Percentiles rank a stretch among this genome's conserved stretches.
These are phyloP conservation scores for Gonium pectorale DNA, from an alignment of 139 green algal species.

Conservation along the genomic window DNA sequence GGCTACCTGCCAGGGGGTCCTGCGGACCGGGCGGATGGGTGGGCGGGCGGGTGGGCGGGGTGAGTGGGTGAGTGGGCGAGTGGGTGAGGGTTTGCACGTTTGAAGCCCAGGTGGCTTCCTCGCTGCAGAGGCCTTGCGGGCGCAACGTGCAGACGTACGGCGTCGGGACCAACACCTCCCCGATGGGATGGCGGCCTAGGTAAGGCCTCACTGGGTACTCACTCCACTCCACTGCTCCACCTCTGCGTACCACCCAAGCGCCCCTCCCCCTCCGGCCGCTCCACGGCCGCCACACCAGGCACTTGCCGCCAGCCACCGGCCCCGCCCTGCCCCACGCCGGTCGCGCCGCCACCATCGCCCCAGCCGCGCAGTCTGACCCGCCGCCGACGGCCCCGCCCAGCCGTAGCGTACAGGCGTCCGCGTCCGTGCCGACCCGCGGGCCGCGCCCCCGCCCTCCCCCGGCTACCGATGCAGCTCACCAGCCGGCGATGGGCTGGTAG, in stretches of 20 bases:
- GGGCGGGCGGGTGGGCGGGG: too few species aligned
- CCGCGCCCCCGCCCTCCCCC: background rate
- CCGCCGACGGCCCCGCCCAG: background rate
- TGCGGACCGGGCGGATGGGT: background rate
- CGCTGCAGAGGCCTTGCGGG: too few species aligned
- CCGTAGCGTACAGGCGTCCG: background rate
- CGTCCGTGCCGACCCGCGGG: too few species aligned
- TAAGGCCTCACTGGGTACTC: too few species aligned
- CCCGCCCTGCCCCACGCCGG: background rate
- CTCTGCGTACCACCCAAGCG: too few species aligned
- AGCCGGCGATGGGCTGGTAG: constrained; percentile 71
- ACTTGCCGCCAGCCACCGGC: background rate
- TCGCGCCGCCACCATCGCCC: background rate
- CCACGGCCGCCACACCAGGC: too few species aligned
- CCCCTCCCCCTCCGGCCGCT: too few species aligned
- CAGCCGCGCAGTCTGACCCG: background rate
- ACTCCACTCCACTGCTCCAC: too few species aligned
- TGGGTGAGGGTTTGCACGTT: too few species aligned
- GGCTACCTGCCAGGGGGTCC: constrained; percentile 58
- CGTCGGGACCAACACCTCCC: background rate
- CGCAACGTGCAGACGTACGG: too few species aligned
- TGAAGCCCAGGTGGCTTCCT: too few species aligned
- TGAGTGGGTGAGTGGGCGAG: background rate
- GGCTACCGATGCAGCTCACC: constrained; percentile 23
- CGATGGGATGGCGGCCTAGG: background rate